Evolutionary conservation across 75 land plant species (phyloP).

Genomic region (Pinus tabuliformis): DNA sequence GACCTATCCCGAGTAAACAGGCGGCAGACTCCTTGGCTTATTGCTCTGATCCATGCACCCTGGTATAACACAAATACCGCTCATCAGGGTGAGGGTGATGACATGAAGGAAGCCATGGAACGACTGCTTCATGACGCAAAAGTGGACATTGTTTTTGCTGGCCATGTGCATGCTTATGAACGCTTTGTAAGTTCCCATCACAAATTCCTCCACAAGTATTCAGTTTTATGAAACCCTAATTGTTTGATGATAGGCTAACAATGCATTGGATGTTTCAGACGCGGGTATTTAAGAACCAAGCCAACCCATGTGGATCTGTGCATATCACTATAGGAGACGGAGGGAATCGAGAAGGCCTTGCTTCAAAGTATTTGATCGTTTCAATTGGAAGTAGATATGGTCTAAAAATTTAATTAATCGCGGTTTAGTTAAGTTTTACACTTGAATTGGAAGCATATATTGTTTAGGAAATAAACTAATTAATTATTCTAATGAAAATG

Average conservation of each 20-base stretch:
- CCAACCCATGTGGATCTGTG: slow-evolving; percentile 62
- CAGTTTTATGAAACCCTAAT: background rate
- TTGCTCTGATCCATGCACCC: slow-evolving; percentile 85
- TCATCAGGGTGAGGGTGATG: slow-evolving; percentile 85
- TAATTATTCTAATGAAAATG: too few species aligned
- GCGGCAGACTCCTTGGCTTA: slow-evolving; percentile 79
- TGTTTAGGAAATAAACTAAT: too few species aligned
- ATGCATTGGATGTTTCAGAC: slow-evolving; percentile 15
- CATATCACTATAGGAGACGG: slow-evolving; percentile 57
- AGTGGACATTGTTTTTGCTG: slow-evolving; percentile 84
- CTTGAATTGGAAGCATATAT: too few species aligned
- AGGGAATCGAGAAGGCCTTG: slow-evolving; percentile 48
- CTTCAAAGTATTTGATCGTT: slow-evolving; percentile 13
- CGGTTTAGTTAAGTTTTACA: too few species aligned
- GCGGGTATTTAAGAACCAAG: slow-evolving; percentile 46
- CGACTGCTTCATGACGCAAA: slow-evolving; percentile 62
- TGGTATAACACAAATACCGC: slow-evolving; percentile 93
- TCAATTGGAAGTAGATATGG: too few species aligned
- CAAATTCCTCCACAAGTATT: too few species aligned
- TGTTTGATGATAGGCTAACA: background rate
- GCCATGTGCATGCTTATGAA: slow-evolving; percentile 99
- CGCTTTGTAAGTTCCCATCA: slow-evolving; percentile 60
- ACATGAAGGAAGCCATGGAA: slow-evolving; percentile 85
- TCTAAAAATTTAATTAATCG: too few species aligned
- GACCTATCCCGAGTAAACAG: slow-evolving; percentile 83